Base-by-base conservation (phyloP, 257 asterid genomes). In the Plantago ovata region DNA sequence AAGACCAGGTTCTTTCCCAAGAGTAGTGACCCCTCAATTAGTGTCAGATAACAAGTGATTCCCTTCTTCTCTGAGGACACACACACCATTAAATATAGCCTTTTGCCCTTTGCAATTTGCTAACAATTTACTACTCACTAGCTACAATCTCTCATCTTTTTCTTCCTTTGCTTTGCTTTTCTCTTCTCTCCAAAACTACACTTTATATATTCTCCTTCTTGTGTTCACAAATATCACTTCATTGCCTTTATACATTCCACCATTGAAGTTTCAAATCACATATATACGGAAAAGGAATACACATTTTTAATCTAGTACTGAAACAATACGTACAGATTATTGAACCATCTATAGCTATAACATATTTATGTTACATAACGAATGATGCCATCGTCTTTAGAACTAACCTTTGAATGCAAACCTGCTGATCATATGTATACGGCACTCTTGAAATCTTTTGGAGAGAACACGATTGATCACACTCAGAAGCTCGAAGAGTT, bases 401-500 rank as follows among this genome's bases (percentile, higher is more conserved):
- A 87, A 47, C 79, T 91, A 28, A 78, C 73, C 84, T 89, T 84
- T 58, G 92, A 87, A 11, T 81, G 73, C 86, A 87, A 87, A 70
- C 87, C 96, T 39, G 24, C 55, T 9, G 55, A 49, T 49, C 88
- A 79, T 28, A 81, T 70, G 63, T 76, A 80, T 14, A 78, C 95
- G 74, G 66, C 82, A 85, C 87, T 89, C 38, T 73, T 75, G 3
- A 89, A 81, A 67, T 80, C 94, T 1, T 76, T 77, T 15, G 95
- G 90, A 14, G 95, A 86, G 9, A 77, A 73, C 8, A 60, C 70
- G 13, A 32, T 21, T 15, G 76, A 72, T 9, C 79, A 83, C 44
- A 73, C 83, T 0, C 81, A 79, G 38, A 93, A 82, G 61, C 89
- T 93, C 10, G 87, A 93, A 66, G 96, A 93, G 11, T 84, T 93